These are phyloP conservation scores for Durotheca rogersii DNA, from an alignment of 495 filamentous ascomycete species.

Conservation along the genomic window DNA sequence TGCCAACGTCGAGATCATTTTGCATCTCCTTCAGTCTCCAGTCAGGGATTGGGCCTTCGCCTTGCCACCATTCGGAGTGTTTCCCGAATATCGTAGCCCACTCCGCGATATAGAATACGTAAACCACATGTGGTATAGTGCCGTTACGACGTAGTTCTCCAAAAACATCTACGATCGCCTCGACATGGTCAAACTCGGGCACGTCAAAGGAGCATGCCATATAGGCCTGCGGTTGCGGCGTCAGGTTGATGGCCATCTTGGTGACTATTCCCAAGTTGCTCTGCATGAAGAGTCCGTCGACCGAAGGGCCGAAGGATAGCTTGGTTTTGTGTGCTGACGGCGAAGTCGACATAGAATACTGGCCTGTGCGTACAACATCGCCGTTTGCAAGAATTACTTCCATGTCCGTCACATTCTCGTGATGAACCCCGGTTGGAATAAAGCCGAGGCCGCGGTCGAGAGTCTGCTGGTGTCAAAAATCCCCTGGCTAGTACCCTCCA, in stretches of 20 bases:
- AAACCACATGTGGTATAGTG: conserved; percentile 42
- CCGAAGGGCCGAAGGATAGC: conserved; percentile 48
- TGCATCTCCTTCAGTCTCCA: conserved; percentile 47
- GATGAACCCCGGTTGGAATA: conserved; percentile 50
- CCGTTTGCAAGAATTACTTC: conserved; percentile 53
- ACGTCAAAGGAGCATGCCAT: conserved; percentile 53
- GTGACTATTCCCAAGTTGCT: conserved; percentile 53
- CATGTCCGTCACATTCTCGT: conserved; percentile 49
- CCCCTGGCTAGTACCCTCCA: not conserved
- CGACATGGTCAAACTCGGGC: conserved; percentile 49
- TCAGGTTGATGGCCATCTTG: conserved; percentile 50
- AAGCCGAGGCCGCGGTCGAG: conserved; percentile 48
- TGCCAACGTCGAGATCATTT: conserved; percentile 43
- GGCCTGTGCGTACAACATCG: conserved; percentile 51
- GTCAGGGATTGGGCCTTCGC: conserved; percentile 48
- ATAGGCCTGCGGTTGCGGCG: conserved; percentile 50
- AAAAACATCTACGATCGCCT: conserved; percentile 42
- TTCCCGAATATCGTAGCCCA: conserved; percentile 50
- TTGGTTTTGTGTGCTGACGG: conserved; percentile 48
- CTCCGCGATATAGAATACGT: conserved; percentile 50
- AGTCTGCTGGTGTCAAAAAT: conserved; percentile 27
- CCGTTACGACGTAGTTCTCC: conserved; percentile 42
- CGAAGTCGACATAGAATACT: conserved; percentile 48
- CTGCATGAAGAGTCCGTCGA: conserved; percentile 54
- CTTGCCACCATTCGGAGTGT: conserved; percentile 47